phyloP scores from a whole-genome alignment of 2,329 filamentous ascomycete species.

The Aspergillus sp. region DNA sequence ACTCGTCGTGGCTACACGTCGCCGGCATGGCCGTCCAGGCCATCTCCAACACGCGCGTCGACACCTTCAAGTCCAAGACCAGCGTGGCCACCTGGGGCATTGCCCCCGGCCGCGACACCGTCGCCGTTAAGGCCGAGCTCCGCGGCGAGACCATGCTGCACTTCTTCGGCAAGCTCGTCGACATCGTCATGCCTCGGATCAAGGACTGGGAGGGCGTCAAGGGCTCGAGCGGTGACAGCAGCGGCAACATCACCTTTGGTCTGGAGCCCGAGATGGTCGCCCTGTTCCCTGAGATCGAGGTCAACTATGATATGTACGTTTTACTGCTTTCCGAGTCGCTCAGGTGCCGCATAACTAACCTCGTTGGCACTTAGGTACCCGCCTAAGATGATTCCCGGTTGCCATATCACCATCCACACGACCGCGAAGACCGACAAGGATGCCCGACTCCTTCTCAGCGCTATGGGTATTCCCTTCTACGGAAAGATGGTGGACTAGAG shows the following conservation, averaged over 20 bases:
- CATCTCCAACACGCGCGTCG: slow-evolving; percentile 74
- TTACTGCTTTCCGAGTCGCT: background rate
- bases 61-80: slow-evolving; percentile 66
- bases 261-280: slow-evolving; percentile 72
- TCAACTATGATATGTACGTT: slow-evolving; percentile 86
- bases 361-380: slow-evolving; percentile 50
- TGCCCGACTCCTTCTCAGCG: slow-evolving; percentile 70
- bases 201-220: slow-evolving; percentile 91
- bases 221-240: slow-evolving; percentile 76
- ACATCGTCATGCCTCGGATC: slow-evolving; percentile 88
- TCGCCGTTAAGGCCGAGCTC: slow-evolving; percentile 73
- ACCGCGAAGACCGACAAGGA: slow-evolving; percentile 82
- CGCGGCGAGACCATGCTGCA: slow-evolving; percentile 79
- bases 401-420: slow-evolving; percentile 79
- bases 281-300: slow-evolving; percentile 89
- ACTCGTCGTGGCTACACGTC: slow-evolving; percentile 75
- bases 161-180: slow-evolving; percentile 85
- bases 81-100: slow-evolving; percentile 76
- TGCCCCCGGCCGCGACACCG: slow-evolving; percentile 65
- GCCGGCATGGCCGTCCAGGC: slow-evolving; percentile 81
- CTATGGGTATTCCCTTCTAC: slow-evolving; percentile 77
- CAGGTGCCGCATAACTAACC: background rate
- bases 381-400: slow-evolving; percentile 77
- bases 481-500: slow-evolving; percentile 64
- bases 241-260: slow-evolving; percentile 84